Evolutionary conservation across 2,329 filamentous ascomycete species (phyloP).

Genomic region (Hypoxylon sp.): DNA sequence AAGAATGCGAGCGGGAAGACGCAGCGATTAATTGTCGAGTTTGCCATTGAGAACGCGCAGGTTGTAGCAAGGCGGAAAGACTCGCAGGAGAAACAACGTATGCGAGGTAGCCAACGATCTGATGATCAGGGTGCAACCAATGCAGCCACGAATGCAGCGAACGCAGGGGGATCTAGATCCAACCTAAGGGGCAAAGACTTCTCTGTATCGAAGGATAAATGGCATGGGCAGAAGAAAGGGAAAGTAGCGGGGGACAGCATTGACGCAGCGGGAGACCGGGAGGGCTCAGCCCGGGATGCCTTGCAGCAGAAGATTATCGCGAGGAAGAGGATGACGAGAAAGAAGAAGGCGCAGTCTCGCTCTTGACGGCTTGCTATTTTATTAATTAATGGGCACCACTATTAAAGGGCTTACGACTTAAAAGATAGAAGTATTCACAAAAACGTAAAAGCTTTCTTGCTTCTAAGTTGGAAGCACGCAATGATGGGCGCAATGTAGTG

Average conservation of each 20-base stretch:
- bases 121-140: constrained; percentile 46
- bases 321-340: constrained; percentile 84
- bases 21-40: constrained; percentile 93
- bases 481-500: not conserved
- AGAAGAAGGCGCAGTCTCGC: constrained; percentile 70
- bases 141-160: constrained; percentile 15
- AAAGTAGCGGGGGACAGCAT: constrained; percentile 31
- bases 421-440: not conserved
- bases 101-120: constrained; percentile 51
- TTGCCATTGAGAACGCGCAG: constrained; percentile 97
- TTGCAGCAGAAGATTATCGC: constrained; percentile 83
- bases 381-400: constrained; percentile 2
- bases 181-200: constrained; percentile 53
- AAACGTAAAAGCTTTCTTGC: not conserved
- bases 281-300: constrained; percentile 54
- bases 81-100: constrained; percentile 55
- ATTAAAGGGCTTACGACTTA: not conserved
- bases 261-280: constrained; percentile 48
- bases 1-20: constrained; percentile 79
- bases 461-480: constrained; percentile 17
- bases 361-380: constrained; percentile 42
- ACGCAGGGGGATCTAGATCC: constrained; percentile 18
- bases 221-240: constrained; percentile 41
- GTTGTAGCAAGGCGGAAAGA: constrained; percentile 87
- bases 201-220: constrained; percentile 54